These are phyloP conservation scores for Carex pumila DNA, from an alignment of 176 grass and related monocot species.

Conservation along the genomic window DNA sequence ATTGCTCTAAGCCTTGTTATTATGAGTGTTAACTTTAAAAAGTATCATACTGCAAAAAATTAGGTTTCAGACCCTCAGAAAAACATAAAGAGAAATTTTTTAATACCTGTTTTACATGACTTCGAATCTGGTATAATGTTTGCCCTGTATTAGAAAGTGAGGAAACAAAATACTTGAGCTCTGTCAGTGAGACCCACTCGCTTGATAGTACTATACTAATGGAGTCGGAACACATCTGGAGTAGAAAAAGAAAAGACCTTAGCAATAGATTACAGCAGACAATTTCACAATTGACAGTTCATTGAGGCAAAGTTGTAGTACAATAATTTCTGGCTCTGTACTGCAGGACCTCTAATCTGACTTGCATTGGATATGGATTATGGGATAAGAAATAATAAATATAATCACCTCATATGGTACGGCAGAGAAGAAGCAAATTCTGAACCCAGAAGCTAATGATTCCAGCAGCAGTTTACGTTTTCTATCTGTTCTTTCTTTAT, in stretches of 20 bases:
- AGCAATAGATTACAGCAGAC: conserved; percentile 8
- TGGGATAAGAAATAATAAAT: conserved; percentile 10
- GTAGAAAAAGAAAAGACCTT: conserved; percentile 35
- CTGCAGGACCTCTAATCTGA: not conserved
- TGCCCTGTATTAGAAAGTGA: conserved; percentile 47
- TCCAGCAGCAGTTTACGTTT: conserved; percentile 47
- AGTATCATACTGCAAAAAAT: not conserved
- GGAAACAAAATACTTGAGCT: conserved; percentile 69
- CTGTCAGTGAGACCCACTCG: conserved; percentile 39
- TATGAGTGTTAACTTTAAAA: not conserved
- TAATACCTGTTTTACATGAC: conserved; percentile 57
- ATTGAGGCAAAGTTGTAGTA: not conserved
- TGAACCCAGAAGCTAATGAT: conserved; percentile 42
- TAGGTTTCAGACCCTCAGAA: not conserved
- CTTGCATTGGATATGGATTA: not conserved
- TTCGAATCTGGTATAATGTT: conserved; percentile 45
- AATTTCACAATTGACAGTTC: conserved; percentile 7
- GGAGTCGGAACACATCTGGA: conserved; percentile 50
- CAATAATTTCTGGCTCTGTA: not conserved
- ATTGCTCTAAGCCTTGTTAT: conserved; percentile 1
- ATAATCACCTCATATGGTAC: conserved; percentile 40
- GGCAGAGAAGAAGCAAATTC: conserved; percentile 50
- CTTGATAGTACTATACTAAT: conserved; percentile 49
- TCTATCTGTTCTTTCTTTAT: conserved; percentile 38
- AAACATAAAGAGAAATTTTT: not conserved